Percentiles rank a stretch among this genome's conserved stretches.
These are phyloP conservation scores for Escallonia rubra DNA, from an alignment of 129 eudicot genomes.

Conservation along the genomic window DNA sequence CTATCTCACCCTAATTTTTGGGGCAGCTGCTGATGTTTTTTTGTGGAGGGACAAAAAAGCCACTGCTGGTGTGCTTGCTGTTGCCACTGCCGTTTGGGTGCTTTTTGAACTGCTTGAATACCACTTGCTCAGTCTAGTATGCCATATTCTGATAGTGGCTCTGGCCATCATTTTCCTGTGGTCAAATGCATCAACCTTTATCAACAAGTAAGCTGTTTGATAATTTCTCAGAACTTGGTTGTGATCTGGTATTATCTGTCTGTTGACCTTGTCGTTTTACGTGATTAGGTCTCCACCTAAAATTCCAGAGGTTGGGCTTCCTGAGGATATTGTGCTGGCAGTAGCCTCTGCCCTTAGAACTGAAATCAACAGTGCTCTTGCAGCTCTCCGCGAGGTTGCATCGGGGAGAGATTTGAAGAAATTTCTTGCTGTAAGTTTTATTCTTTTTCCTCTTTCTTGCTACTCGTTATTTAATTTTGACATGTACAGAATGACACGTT, in stretches of 20 bases:
- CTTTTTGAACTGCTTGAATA: constrained; percentile 82
- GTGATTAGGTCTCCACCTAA: constrained; percentile 64
- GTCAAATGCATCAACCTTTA: constrained; percentile 74
- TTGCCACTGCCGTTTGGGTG: constrained; percentile 80
- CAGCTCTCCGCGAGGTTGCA: constrained; percentile 58
- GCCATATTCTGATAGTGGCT: constrained; percentile 61
- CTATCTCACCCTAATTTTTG: not conserved
- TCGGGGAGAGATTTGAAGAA: constrained; percentile 82
- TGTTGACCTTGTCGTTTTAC: not conserved
- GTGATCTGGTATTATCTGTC: not conserved
- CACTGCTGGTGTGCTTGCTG: constrained; percentile 64
- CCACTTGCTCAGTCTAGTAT: constrained; percentile 77
- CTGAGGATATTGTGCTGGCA: constrained; percentile 61
- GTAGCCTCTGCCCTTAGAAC: constrained; percentile 61
- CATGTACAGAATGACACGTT: no score
- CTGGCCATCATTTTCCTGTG: constrained; percentile 65
- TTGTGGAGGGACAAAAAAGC: constrained; percentile 89
- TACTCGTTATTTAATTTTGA: not conserved
- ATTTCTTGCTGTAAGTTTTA: constrained; percentile 65
- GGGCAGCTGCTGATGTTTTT: constrained; percentile 83
- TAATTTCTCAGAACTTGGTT: not conserved
- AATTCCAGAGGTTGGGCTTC: constrained; percentile 72
- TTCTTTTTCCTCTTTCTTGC: not conserved
- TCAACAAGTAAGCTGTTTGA: constrained; percentile 56
- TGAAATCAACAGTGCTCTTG: constrained; percentile 61